Conservation (phyloP, 2,329 filamentous ascomycete genomes). For the Sarocladium strictum region DNA sequence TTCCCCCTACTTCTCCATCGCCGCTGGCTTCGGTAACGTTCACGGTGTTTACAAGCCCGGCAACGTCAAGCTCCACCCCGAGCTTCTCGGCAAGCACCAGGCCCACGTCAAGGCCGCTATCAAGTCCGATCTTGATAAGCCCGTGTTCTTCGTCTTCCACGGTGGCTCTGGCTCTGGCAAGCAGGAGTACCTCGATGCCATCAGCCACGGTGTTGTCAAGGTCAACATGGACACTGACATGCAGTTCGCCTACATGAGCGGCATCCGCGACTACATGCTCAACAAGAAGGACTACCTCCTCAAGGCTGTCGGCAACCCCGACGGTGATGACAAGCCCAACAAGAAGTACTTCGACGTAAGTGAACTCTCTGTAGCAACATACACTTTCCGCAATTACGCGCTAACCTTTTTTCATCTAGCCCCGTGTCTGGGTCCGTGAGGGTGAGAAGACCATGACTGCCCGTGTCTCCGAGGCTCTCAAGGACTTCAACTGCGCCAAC, state of each 20-base stretch:
- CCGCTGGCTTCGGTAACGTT: constrained; percentile 96
- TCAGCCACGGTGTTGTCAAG: constrained; percentile 93
- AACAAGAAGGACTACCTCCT: constrained; percentile 93
- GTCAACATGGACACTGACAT: constrained; percentile 99
- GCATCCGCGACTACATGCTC: constrained; percentile 90
- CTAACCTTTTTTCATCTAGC: constrained; percentile 39
- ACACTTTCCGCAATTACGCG: not conserved
- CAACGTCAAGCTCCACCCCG: constrained; percentile 94
- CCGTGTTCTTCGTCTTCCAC: constrained; percentile 99
- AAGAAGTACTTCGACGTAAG: constrained; percentile 80
- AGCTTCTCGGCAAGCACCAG: constrained; percentile 97
- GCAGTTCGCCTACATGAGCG: constrained; percentile 87
- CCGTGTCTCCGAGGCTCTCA: constrained; percentile 73
- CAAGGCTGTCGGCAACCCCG: constrained; percentile 87
- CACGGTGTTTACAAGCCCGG: constrained; percentile 99
- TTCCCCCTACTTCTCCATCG: constrained; percentile 95
- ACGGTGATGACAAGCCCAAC: constrained; percentile 96
- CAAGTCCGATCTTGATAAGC: constrained; percentile 69
- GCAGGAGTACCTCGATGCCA: constrained; percentile 84
- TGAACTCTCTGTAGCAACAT: constrained; percentile 15
- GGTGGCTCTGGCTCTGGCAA: constrained; percentile 90
- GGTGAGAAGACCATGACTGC: constrained; percentile 94
- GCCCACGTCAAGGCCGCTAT: constrained; percentile 79
- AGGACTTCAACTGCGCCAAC: constrained; percentile 71
- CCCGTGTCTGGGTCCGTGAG: constrained; percentile 91